Conservation (phyloP, 495 filamentous ascomycete genomes). For the Rostrohypoxylon terebratum region DNA sequence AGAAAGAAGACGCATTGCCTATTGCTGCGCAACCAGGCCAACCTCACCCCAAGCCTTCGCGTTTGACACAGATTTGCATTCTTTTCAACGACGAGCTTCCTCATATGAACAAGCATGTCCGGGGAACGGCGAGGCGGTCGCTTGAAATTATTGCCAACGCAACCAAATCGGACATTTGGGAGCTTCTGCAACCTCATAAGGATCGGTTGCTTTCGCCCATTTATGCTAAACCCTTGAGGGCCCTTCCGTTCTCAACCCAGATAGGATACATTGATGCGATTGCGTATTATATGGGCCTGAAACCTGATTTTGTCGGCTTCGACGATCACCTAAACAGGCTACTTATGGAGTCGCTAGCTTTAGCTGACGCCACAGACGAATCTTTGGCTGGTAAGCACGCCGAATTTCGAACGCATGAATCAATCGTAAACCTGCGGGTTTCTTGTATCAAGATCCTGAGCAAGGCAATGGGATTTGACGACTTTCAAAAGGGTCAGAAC, state of each 20-base stretch:
- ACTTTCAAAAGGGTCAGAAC: conserved; percentile 75
- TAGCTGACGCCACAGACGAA: conserved; percentile 95
- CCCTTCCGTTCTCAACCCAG: conserved; percentile 89
- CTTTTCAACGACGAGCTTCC: conserved; percentile 87
- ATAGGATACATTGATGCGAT: conserved; percentile 99
- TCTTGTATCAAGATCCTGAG: conserved; percentile 93
- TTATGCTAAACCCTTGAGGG: conserved; percentile 92
- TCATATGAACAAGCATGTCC: conserved; percentile 94
- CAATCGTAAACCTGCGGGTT: conserved; percentile 90
- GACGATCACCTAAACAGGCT: conserved; percentile 90
- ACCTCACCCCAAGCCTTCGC: conserved; percentile 55
- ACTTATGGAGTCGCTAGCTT: conserved; percentile 88
- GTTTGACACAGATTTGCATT: conserved; percentile 78
- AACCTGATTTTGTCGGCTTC: conserved; percentile 86
- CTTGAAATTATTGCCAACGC: conserved; percentile 84
- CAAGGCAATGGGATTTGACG: conserved; percentile 89
- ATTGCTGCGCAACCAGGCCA: conserved; percentile 51
- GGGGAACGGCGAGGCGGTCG: conserved; percentile 82
- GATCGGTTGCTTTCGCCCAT: conserved; percentile 87
- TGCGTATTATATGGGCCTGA: conserved; percentile 88
- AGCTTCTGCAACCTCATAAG: conserved; percentile 86
- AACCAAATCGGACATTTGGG: conserved; percentile 79
- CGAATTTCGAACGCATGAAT: conserved; percentile 90
- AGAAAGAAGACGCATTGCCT: conserved; percentile 79
- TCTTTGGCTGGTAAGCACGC: conserved; percentile 82